phyloP scores from a whole-genome alignment of 2,329 filamentous ascomycete species.

The Botryotinia narcissicola region DNA sequence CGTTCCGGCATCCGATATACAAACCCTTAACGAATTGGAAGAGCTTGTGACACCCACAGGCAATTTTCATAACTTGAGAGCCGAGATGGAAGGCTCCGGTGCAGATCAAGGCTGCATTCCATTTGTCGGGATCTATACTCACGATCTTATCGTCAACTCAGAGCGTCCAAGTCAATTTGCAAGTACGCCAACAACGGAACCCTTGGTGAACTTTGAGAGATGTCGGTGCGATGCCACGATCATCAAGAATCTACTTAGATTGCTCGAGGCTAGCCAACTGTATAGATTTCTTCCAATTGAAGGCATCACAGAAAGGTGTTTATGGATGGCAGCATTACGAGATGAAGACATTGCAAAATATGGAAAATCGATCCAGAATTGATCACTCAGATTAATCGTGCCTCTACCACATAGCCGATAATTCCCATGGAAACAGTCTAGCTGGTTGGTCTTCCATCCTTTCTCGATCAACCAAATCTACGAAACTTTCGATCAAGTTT shows the following conservation, averaged over 20 bases:
- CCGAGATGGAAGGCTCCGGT: conserved; percentile 71
- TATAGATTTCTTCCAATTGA: conserved; percentile 74
- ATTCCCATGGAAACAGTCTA: not conserved
- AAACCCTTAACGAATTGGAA: conserved; percentile 67
- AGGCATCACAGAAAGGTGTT: conserved; percentile 73
- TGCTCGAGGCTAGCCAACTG: conserved; percentile 75
- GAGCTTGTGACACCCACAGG: conserved; percentile 70
- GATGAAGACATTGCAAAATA: conserved; percentile 68
- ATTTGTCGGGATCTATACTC: conserved; percentile 80
- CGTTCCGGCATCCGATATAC: conserved; percentile 62
- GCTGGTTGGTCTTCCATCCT: not conserved
- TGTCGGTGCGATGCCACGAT: conserved; percentile 73
- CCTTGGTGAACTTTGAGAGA: conserved; percentile 79
- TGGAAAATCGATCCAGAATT: conserved; percentile 36
- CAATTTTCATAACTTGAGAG: conserved; percentile 74
- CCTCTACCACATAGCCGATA: not conserved
- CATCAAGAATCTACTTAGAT: conserved; percentile 73
- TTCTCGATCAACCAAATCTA: not conserved
- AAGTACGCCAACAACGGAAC: conserved; percentile 62
- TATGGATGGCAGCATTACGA: conserved; percentile 78
- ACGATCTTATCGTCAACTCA: conserved; percentile 78
- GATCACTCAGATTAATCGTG: conserved; percentile 19
- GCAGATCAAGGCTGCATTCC: conserved; percentile 73
- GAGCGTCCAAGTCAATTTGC: conserved; percentile 75
- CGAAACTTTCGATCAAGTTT: conserved; percentile 6